These are phyloP conservation scores for Chaetomium sp. DNA, from an alignment of 2,329 filamentous ascomycete genomes.

Conservation along the genomic window DNA sequence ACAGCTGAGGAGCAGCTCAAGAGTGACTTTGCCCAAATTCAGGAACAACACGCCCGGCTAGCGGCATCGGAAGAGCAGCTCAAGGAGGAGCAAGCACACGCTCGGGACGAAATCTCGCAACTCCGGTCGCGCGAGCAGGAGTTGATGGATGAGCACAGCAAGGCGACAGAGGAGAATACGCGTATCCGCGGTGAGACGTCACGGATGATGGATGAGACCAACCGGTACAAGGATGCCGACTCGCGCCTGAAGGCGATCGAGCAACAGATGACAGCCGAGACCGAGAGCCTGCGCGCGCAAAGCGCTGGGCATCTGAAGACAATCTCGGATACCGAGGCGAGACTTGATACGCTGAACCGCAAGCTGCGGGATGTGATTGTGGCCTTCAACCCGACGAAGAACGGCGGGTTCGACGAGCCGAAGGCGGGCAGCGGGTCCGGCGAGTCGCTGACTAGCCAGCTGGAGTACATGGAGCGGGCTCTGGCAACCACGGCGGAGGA, in stretches of 20 bases:
- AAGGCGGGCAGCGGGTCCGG: constrained; percentile 35
- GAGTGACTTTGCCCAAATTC: constrained; percentile 9
- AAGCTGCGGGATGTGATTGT: constrained; percentile 62
- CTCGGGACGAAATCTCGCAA: constrained; percentile 5
- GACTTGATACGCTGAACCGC: constrained; percentile 61
- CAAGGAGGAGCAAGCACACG: neutral
- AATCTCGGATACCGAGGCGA: constrained; percentile 56
- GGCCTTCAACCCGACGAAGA: constrained; percentile 51
- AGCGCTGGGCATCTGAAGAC: constrained; percentile 39
- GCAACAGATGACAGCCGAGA: constrained; percentile 31
- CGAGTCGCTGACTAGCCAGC: constrained; percentile 47
- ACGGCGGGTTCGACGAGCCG: constrained; percentile 39
- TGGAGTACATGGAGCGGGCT: constrained; percentile 65
- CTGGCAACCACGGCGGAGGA: constrained; percentile 55
- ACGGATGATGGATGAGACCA: constrained; percentile 7
- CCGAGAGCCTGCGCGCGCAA: constrained; percentile 32
- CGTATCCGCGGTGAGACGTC: constrained; percentile 9
- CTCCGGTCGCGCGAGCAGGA: constrained; percentile 9
- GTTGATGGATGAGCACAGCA: constrained; percentile 9
- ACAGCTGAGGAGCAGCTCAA: constrained; percentile 30
- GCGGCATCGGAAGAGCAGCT: constrained; percentile 9
- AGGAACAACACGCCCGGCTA: constrained; percentile 6
- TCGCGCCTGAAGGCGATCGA: constrained; percentile 28
- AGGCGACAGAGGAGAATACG: constrained; percentile 6
- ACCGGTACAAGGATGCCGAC: constrained; percentile 12